Evolutionary conservation across 2,329 filamentous ascomycete species (phyloP).

Genomic region (Rhynchosporium secalis): DNA sequence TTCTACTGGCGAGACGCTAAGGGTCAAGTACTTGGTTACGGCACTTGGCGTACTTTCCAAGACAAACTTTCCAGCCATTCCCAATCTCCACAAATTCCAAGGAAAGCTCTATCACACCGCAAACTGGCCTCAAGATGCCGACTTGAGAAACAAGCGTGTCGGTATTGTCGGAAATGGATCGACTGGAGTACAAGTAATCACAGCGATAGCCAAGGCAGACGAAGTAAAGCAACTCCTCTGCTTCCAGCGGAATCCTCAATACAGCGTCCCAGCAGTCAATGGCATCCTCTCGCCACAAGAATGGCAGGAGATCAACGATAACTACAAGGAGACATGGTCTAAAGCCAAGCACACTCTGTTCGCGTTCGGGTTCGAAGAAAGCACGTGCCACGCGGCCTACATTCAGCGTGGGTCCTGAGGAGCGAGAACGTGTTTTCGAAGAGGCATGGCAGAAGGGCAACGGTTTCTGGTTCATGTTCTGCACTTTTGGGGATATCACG

Average conservation of each 20-base stretch:
- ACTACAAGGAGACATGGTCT: slow-evolving; percentile 40
- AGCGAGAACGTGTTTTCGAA: slow-evolving; percentile 38
- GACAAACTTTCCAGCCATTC: slow-evolving; percentile 39
- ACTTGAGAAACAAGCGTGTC: slow-evolving; percentile 51
- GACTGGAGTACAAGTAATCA: slow-evolving; percentile 32
- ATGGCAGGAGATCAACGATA: slow-evolving; percentile 38
- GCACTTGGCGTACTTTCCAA: slow-evolving; percentile 26
- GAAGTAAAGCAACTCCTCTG: slow-evolving; percentile 45
- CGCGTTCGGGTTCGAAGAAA: slow-evolving; percentile 41
- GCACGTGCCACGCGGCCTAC: slow-evolving; percentile 27
- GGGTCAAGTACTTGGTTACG: slow-evolving; percentile 25
- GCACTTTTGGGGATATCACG: slow-evolving; percentile 42
- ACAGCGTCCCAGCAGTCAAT: slow-evolving; percentile 51
- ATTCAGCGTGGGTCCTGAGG: slow-evolving; percentile 31
- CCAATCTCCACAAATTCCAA: slow-evolving; percentile 48
- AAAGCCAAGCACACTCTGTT: slow-evolving; percentile 36
- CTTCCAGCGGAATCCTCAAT: slow-evolving; percentile 60
- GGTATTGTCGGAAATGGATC: slow-evolving; percentile 52
- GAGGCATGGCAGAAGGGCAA: slow-evolving; percentile 39
- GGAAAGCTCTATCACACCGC: slow-evolving; percentile 36
- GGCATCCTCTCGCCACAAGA: slow-evolving; percentile 33
- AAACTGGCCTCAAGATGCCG: slow-evolving; percentile 41
- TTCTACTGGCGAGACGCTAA: slow-evolving; percentile 21
- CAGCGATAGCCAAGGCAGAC: slow-evolving; percentile 40
- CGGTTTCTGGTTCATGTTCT: slow-evolving; percentile 43